phyloP scores from a whole-genome alignment of 495 filamentous ascomycete species.

The Neurospora sp. region DNA sequence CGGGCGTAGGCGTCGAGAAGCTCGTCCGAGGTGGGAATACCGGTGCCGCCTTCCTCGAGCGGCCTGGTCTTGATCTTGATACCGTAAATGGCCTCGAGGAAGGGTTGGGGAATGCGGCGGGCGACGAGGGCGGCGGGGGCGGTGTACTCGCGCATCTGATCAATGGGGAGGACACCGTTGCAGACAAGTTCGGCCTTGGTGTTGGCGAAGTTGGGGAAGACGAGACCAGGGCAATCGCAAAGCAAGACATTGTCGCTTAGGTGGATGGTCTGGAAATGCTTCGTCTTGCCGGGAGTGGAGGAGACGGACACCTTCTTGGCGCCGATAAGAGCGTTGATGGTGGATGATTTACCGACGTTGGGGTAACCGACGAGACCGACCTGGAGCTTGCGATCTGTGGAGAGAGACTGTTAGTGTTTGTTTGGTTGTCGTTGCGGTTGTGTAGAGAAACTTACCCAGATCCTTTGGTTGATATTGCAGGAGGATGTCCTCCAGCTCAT shows the following conservation, averaged over 20 bases:
- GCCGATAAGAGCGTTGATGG: conserved; percentile 95
- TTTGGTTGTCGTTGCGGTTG: too few relatives aligned
- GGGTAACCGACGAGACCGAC: conserved; percentile 97
- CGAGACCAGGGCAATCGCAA: conserved; percentile 97
- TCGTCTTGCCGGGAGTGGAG: conserved; percentile 94
- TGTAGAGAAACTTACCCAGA: conserved; percentile 26
- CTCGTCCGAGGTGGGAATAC: conserved; percentile 79
- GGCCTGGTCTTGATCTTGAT: conserved; percentile 77
- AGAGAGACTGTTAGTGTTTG: background rate
- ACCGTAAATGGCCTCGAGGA: conserved; percentile 87
- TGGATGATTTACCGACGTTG: conserved; percentile 98
- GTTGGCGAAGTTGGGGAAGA: conserved; percentile 95
- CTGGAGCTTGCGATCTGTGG: conserved; percentile 55
- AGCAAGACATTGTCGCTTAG: conserved; percentile 79
- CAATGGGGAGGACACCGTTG: conserved; percentile 92
- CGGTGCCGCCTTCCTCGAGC: conserved; percentile 87
- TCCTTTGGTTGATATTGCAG: conserved; percentile 57
- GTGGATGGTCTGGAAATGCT: conserved; percentile 98
- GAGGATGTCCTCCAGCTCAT: conserved; percentile 87
- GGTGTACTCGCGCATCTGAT: conserved; percentile 90
- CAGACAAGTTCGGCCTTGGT: conserved; percentile 96
- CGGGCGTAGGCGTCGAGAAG: conserved; percentile 76
- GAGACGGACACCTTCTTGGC: conserved; percentile 98
- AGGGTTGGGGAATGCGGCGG: conserved; percentile 78
- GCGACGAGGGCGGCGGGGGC: conserved; percentile 83